Percentiles rank a stretch among this genome's conserved stretches.
Conservation (phyloP, 768 basidiomycete species). For the Boletus patriciae region DNA sequence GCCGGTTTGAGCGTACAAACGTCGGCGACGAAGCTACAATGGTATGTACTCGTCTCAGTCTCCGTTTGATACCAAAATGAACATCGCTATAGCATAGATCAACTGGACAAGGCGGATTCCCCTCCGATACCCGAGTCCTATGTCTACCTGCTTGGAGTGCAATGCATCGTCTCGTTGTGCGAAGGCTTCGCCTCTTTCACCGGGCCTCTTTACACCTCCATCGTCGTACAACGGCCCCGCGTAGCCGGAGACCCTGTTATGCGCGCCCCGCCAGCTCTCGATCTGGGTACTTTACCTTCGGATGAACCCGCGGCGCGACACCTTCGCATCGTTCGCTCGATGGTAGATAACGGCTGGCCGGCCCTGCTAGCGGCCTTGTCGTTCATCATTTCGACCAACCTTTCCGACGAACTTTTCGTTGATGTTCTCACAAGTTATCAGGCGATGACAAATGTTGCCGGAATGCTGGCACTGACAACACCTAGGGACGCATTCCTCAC, state of each 20-base stretch:
- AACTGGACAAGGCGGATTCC: slow-evolving; percentile 95
- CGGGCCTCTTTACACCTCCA: slow-evolving; percentile 69
- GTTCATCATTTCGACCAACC: slow-evolving; percentile 85
- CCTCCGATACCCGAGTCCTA: slow-evolving; percentile 93
- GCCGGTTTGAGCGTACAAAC: slow-evolving; percentile 69
- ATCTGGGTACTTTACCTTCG: slow-evolving; percentile 53
- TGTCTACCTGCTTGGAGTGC: slow-evolving; percentile 87
- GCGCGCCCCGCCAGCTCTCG: slow-evolving; percentile 72
- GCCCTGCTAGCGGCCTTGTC: slow-evolving; percentile 88
- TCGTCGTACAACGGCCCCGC: slow-evolving; percentile 66
- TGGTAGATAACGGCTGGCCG: slow-evolving; percentile 90
- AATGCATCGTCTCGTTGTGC: slow-evolving; percentile 82
- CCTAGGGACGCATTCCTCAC: slow-evolving; percentile 94
- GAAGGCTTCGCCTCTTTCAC: slow-evolving; percentile 80
- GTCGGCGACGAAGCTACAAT: slow-evolving; percentile 87
- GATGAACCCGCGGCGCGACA: slow-evolving; percentile 56
- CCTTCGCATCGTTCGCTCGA: slow-evolving; percentile 65
- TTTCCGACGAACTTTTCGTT: slow-evolving; percentile 89
- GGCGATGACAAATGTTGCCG: slow-evolving; percentile 82
- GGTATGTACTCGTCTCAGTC: slow-evolving; percentile 49
- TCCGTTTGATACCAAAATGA: not conserved
- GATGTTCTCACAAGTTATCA: slow-evolving; percentile 83
- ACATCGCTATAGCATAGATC: slow-evolving; percentile 75
- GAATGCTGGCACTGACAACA: slow-evolving; percentile 81
- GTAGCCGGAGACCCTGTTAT: slow-evolving; percentile 62